These are phyloP conservation scores for Pseudogymnoascus sp. DNA, from an alignment of 2,329 filamentous ascomycete genomes.

Conservation along the genomic window DNA sequence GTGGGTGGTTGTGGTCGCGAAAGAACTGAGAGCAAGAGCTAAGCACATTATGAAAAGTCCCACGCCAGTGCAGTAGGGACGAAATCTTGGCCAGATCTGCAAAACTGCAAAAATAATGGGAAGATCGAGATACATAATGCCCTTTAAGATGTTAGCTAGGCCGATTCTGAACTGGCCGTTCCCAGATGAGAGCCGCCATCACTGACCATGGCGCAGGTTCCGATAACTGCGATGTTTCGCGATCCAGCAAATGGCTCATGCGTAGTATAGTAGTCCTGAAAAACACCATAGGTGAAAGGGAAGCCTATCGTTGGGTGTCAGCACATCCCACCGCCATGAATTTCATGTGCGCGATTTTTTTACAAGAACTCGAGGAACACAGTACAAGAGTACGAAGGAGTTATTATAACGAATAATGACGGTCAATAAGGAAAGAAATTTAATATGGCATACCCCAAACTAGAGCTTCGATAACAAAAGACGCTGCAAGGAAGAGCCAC, in stretches of 20 bases:
- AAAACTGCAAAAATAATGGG: slow-evolving; percentile 43
- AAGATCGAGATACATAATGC: slow-evolving; percentile 49
- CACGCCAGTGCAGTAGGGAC: slow-evolving; percentile 33
- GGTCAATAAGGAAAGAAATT: background rate
- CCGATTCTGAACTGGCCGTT: background rate
- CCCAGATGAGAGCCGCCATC: slow-evolving; percentile 41
- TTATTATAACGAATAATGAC: background rate
- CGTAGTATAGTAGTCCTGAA: slow-evolving; percentile 60
- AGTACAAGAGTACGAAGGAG: slow-evolving; percentile 47
- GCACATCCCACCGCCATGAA: background rate
- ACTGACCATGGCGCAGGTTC: slow-evolving; percentile 38
- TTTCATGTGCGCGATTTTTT: slow-evolving; percentile 40
- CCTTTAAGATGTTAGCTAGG: slow-evolving; percentile 26
- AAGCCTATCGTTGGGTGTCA: slow-evolving; percentile 43
- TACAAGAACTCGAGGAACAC: slow-evolving; percentile 62
- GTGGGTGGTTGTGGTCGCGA: slow-evolving; percentile 44
- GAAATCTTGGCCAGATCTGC: slow-evolving; percentile 31
- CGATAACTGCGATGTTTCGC: slow-evolving; percentile 52
- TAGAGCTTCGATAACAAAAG: slow-evolving; percentile 45
- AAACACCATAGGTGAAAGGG: slow-evolving; percentile 61
- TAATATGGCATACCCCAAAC: slow-evolving; percentile 40
- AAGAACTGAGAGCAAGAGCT: slow-evolving; percentile 46
- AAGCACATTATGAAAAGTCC: slow-evolving; percentile 33
- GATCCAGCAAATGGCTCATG: slow-evolving; percentile 49
- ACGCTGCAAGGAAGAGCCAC: slow-evolving; percentile 41